Evolutionary conservation across 306 rosid species (phyloP), one percentile per base, ranked within the genome.

Genomic region (Vigna unguiculata): DNA sequence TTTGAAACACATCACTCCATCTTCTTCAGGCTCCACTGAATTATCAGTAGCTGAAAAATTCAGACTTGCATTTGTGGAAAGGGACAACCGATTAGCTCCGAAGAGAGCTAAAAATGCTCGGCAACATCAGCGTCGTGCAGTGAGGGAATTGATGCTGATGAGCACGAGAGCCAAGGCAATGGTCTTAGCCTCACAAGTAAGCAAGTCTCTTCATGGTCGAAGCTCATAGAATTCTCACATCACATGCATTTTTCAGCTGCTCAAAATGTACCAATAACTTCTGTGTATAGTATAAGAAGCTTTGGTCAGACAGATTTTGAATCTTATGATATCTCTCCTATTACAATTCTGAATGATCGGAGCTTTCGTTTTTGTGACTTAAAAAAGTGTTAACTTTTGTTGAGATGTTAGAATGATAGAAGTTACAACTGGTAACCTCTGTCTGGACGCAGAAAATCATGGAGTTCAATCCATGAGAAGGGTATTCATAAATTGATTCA

Each of bases 61-160:
- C 83, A 90, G 93, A 63, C 95, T 90, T 51, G 97, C 98, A 22
- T 95, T 95, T 81, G 90, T 14, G n/a, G 97, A 95, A 85, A 89
- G 97, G 82, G 98, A 95, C 74, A 89, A 64, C 17, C 87, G 93
- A 30, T 83, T 90, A 62, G 98, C 97, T 69, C 96, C 95, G 3
- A 92, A 95, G 77, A 85, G 98, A 68, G 98, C 97, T 9, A 92
- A 92, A 75, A 95, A 95, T 72, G 92, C 93, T 0, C 91, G 98
- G 80, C 98, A 95, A 64, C 95, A 84, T 53, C 97, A 85, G 75
- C 89, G 97, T 12, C 96, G 96, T 19, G 97, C 93, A 0, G 92
- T 81, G 71, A 82, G 90, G 73, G 97, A 92, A 48, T 80, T 87
- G 89, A 36, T 86, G 85, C 81, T 87, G 88, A 85, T 78, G 86